Conservation (phyloP, 179 eudicot species). For the Beta lomatogona region DNA sequence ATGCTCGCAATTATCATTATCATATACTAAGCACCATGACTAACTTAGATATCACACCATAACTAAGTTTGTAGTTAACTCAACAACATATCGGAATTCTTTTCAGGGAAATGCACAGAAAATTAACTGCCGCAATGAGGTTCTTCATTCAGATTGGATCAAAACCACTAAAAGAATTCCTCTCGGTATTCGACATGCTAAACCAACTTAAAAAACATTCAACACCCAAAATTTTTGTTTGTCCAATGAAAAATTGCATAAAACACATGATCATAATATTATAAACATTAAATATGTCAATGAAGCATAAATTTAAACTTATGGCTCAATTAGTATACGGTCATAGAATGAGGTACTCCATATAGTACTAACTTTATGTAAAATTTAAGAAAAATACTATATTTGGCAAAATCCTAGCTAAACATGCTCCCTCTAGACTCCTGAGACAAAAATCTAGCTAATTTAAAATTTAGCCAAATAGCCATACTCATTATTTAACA, state of each 20-base stretch:
- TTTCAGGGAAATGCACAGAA: not conserved
- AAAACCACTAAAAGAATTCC: not conserved
- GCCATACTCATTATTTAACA: too few relatives aligned
- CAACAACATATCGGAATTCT: not conserved
- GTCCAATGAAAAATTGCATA: not conserved
- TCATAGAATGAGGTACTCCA: not conserved
- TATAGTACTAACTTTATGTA: not conserved
- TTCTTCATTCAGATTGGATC: not conserved
- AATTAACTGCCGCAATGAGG: too few relatives aligned
- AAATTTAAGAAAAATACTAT: not conserved
- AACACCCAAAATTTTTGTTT: not conserved
- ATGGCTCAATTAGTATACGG: not conserved
- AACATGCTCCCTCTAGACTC: too few relatives aligned
- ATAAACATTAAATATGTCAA: not conserved
- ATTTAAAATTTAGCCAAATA: too few relatives aligned
- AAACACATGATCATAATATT: not conserved
- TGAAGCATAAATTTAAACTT: not conserved
- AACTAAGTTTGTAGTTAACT: not conserved
- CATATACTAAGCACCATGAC: not conserved
- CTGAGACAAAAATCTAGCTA: too few relatives aligned
- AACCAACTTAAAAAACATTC: not conserved
- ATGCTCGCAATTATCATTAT: not conserved
- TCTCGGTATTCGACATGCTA: not conserved
- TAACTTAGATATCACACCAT: not conserved
- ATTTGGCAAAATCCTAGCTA: too few relatives aligned